Conservation (phyloP, 768 basidiomycete genomes). For the Strobilomyces confusus region DNA sequence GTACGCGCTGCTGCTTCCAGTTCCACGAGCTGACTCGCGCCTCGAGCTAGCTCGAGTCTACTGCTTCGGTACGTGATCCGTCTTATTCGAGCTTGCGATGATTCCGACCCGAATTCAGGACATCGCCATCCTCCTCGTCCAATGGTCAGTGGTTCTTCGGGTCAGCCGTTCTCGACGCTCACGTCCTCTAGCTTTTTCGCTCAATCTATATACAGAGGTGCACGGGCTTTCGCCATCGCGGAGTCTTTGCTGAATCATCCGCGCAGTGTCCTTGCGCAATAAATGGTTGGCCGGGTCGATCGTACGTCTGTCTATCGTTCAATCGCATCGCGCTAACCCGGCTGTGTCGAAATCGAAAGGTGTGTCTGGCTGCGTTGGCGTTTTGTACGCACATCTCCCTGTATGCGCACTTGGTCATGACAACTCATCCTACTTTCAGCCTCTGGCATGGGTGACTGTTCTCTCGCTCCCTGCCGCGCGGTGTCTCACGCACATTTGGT, state of each 20-base stretch:
- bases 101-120: not conserved
- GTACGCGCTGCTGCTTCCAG: not conserved
- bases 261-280: constrained; percentile 8
- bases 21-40: not conserved
- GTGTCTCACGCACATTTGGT: not conserved
- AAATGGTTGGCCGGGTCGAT: constrained; percentile 5
- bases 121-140: constrained; percentile 9
- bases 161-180: not conserved
- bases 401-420: not conserved
- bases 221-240: not conserved
- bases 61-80: not conserved
- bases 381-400: constrained; percentile 4
- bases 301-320: not conserved
- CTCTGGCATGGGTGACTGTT: constrained; percentile 6
- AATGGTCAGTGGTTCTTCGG: constrained; percentile 2
- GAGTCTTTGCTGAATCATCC: not conserved
- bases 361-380: not conserved
- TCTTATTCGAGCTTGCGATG: not conserved
- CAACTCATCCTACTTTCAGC: not conserved
- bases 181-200: constrained; percentile 11
- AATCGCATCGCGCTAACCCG: not conserved
- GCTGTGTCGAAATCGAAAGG: not conserved
- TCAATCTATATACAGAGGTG: constrained; percentile 9
- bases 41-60: constrained; percentile 9
- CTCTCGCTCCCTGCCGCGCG: not conserved